Base-by-base conservation (phyloP, 208 protist species). In the Lotmaria passim region DNA sequence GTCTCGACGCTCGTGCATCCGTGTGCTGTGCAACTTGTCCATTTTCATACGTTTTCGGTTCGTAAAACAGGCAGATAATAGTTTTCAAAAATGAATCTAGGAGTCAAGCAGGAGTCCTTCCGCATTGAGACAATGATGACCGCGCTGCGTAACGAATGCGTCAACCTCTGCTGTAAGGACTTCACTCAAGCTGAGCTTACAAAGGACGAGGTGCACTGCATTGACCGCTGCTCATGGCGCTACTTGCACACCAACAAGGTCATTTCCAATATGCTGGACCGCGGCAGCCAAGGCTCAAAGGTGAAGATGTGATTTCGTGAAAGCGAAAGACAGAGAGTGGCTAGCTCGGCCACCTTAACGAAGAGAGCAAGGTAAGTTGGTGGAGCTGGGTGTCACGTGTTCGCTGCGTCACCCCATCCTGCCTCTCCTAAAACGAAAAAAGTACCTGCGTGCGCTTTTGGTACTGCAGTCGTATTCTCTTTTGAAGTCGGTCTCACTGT, bases 111-210 rank as follows among this genome's bases (percentile, higher is more conserved):
- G 67, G 89, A 97, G 71, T 92, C 92, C 0, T 95, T 89, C 66
- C 89, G 88, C 57, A 86, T 95, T 43, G 92, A 97, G 73, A 77
- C 81, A 30, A 83, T 97, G 64, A 94, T 97, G 88, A 85, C 65
- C 28, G 76, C 82, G 8, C 36, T 95, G 58, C 86, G 87, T 47
- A 71, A 82, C 14, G 84, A 94, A 73, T 97, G 92, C 67, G 86
- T 97, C 48, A 89, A 89, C 56, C 52, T 94, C 38, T 97, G 92
- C 67, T 91, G 86, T 71, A 87, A 84, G n/a, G 79, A 93, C 59
- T 64, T 93, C 5, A 70, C 26, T 19, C 78, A 47, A 3, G 73
- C 77, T 28, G 89, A 94, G 71, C 81, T 97, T 3, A 77, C 77
- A 19, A 79, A 81, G 46, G 73, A 91, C 23, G 92, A 97, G 69